Evolutionary conservation across 2,329 filamentous ascomycete species (phyloP), one percentile per base, ranked within the genome.

Genomic region (Calonectria ilicicola): DNA sequence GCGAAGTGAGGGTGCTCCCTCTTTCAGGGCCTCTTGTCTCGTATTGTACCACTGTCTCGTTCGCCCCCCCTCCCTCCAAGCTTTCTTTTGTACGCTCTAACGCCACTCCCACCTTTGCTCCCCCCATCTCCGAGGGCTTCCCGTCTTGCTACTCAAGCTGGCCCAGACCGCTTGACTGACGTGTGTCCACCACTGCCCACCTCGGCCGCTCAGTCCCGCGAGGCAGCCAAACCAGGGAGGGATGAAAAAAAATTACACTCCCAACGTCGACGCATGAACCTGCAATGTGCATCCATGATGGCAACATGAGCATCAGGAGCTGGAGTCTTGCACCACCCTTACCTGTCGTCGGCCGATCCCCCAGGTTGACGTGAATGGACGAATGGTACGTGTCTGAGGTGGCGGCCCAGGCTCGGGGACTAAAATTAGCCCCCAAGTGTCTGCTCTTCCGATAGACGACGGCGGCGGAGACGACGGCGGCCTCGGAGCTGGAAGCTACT

Each of bases 311-410:
- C 74, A 77, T 63, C 69, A 72, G 67, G 72, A 42, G 62, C 68
- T 67, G 27, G 56, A 47, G 58, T 58, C 67, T 72, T 67, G 58
- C 69, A 69, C 65, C 70, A 70, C 74, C 72, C 75, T 76, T 46
- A 63, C 74, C 73, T 68, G 63, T 70, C 47, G 78, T 79, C 76
- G 75, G 74, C 73, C 75, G 76, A 79, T 79, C 78, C 67, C 58
- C 42, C 66, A 69, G 70, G 47, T 65, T 70, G 66, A 73, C 69
- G n/a, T 35, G 21, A 58, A 67, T 73, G 64, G 67, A 62, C 75
- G 70, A 70, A 72, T 79, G 77, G 76, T 78, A 75, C 72, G 76
- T 79, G 78, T 72, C 73, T 79, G 76, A 78, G 78, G 68, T 79
- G 78, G 78, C 77, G 78, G 42, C 63, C 69, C 74, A 69, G 62